Evolutionary conservation across 768 basidiomycete genomes (phyloP).

Genomic region (Dioszegia hungarica): DNA sequence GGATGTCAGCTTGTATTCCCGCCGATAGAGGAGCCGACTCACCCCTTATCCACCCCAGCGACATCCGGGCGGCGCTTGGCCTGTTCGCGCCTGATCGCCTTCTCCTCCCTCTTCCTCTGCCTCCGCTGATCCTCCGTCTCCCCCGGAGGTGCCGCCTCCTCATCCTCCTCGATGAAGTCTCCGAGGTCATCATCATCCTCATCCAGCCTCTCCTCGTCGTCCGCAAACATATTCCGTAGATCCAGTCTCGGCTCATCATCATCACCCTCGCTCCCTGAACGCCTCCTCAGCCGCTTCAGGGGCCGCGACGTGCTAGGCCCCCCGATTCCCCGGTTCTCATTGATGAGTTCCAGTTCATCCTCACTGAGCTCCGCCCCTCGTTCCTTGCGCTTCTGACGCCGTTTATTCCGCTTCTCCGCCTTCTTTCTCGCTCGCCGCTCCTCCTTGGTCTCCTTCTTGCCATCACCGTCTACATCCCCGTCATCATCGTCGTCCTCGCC

Average conservation of each 20-base stretch:
- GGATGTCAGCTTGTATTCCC: background rate
- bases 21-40: slow-evolving; percentile 39
- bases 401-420: slow-evolving; percentile 60
- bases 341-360: slow-evolving; percentile 72
- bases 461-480: slow-evolving; percentile 59
- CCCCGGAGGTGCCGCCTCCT: slow-evolving; percentile 65
- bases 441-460: slow-evolving; percentile 52
- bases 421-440: slow-evolving; percentile 52
- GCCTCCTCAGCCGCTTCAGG: slow-evolving; percentile 62
- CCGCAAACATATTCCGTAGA: slow-evolving; percentile 70
- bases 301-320: slow-evolving; percentile 56
- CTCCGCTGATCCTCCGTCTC: slow-evolving; percentile 69
- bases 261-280: slow-evolving; percentile 64
- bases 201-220: slow-evolving; percentile 56
- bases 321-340: slow-evolving; percentile 77
- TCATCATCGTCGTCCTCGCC: slow-evolving; percentile 84
- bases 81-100: slow-evolving; percentile 60
- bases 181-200: slow-evolving; percentile 62
- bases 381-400: slow-evolving; percentile 46
- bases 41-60: slow-evolving; percentile 79
- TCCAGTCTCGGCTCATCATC: slow-evolving; percentile 56
- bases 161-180: slow-evolving; percentile 62
- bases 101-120: slow-evolving; percentile 57
- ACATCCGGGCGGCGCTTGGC: slow-evolving; percentile 60
- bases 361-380: slow-evolving; percentile 63